phyloP scores from a whole-genome alignment of 129 eudicot species.

The Heracleum sosnowskyi region DNA sequence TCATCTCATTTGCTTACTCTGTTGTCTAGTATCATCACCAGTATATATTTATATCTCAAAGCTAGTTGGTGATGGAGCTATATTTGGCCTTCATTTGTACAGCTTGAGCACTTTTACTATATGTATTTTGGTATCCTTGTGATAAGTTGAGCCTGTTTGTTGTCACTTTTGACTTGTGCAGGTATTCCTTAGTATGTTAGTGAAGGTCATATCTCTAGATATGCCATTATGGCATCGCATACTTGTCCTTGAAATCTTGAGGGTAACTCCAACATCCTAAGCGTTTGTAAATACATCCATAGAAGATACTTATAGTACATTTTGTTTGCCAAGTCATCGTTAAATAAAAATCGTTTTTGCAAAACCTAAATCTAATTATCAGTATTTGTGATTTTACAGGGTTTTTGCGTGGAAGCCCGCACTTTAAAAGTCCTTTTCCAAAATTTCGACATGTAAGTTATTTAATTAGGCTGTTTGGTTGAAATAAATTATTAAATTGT shows the following conservation, averaged over 20 bases:
- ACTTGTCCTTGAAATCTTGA: constrained; percentile 94
- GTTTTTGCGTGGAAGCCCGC: constrained; percentile 97
- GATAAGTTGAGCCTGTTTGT: not conserved
- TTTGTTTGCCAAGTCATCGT: not conserved
- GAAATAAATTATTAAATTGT: not conserved
- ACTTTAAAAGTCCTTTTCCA: constrained; percentile 80
- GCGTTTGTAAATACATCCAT: constrained; percentile 1
- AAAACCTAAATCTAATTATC: constrained; percentile 18
- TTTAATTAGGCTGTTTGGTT: not conserved
- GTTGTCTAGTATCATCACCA: not conserved
- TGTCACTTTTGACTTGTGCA: constrained; percentile 19
- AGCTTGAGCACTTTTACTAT: not conserved
- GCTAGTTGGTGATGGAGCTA: not conserved
- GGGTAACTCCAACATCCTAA: constrained; percentile 47
- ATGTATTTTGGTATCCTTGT: not conserved
- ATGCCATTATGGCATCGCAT: constrained; percentile 97
- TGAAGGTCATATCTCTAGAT: constrained; percentile 84
- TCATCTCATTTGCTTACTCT: not conserved
- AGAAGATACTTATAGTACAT: not conserved
- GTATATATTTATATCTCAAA: not conserved
- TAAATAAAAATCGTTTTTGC: not conserved
- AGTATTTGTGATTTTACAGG: constrained; percentile 45
- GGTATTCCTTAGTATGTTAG: constrained; percentile 99
- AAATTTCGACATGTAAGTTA: constrained; percentile 91
- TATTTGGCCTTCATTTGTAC: not conserved